Conservation (phyloP, 306 rosid genomes). For the Mimosa pudica region DNA sequence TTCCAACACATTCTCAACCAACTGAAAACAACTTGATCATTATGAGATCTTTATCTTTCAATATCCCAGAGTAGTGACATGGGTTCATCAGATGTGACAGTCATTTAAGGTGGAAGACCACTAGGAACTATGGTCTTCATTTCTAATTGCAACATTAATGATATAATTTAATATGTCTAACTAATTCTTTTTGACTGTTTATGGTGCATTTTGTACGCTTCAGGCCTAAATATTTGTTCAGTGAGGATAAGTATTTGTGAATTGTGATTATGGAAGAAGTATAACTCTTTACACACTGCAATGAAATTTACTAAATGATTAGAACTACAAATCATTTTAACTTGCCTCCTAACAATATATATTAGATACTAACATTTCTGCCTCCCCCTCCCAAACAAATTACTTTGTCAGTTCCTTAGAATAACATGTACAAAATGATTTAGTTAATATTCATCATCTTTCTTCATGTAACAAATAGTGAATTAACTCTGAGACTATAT, state of each 20-base stretch:
- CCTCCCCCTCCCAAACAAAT: neutral
- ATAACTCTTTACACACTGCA: too few relatives aligned
- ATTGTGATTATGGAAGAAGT: neutral
- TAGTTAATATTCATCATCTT: neutral
- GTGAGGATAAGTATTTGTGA: neutral
- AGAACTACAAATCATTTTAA: too few relatives aligned
- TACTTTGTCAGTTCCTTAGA: neutral
- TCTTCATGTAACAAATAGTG: constrained; percentile 8
- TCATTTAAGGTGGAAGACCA: neutral
- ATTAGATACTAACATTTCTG: too few relatives aligned
- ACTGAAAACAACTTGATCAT: neutral
- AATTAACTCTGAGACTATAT: neutral
- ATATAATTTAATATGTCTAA: neutral
- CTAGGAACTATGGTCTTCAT: neutral
- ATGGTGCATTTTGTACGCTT: neutral
- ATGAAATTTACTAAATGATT: too few relatives aligned
- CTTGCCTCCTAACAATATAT: too few relatives aligned
- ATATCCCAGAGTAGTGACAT: neutral
- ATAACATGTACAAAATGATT: neutral
- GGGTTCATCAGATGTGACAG: neutral
- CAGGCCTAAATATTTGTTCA: neutral
- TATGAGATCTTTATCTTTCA: neutral
- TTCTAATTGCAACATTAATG: neutral
- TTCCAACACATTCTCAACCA: neutral
- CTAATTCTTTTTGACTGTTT: neutral